phyloP scores from a whole-genome alignment of 1,284 basidiomycete species.

The Kwoniella shivajii region DNA sequence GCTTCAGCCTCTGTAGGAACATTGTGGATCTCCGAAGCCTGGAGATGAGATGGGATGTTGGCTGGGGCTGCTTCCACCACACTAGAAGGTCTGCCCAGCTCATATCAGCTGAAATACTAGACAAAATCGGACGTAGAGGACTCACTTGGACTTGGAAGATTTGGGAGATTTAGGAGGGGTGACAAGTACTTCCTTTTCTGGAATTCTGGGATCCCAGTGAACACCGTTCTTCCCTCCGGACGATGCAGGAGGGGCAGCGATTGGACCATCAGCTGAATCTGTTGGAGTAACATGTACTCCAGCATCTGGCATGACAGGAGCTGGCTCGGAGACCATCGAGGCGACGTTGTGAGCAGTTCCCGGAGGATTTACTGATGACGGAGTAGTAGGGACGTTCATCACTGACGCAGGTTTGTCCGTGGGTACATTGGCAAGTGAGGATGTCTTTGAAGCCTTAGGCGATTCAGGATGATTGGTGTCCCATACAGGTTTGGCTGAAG shows the following conservation, averaged over 20 bases:
- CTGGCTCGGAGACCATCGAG: neutral
- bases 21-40: neutral
- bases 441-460: constrained; percentile 5
- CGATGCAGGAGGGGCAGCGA: neutral
- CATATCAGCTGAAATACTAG: neutral
- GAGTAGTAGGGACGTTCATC: constrained; percentile 15
- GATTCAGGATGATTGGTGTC: constrained; percentile 38
- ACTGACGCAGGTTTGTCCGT: constrained; percentile 1
- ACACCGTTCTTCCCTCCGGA: constrained; percentile 26
- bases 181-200: constrained; percentile 21
- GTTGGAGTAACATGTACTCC: neutral
- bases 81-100: neutral
- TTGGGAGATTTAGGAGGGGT: constrained; percentile 8
- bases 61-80: constrained; percentile 4
- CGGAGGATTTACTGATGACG: too few species aligned
- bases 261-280: neutral
- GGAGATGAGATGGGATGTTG: constrained; percentile 1
- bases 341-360: neutral
- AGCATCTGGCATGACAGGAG: neutral
- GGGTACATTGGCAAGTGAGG: constrained; percentile 12
- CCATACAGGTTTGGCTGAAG: constrained; percentile 27
- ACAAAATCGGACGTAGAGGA: neutral
- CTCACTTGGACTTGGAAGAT: constrained; percentile 26
- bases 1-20: neutral
- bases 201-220: constrained; percentile 30